These are phyloP conservation scores for Endoconidiophora polonica DNA, from an alignment of 2,329 filamentous ascomycete species.

Conservation along the genomic window DNA sequence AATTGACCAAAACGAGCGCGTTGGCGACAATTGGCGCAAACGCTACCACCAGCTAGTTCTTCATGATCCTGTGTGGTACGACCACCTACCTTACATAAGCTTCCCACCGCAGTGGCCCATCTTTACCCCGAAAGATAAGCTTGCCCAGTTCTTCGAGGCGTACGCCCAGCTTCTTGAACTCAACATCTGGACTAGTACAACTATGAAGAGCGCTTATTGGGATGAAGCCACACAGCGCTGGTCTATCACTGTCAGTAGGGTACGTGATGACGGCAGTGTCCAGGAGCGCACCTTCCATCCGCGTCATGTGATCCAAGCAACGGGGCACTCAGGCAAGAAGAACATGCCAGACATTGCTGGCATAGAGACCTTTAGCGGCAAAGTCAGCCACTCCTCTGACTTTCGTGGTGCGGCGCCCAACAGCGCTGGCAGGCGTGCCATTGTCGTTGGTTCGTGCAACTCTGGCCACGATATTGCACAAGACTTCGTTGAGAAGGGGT, in stretches of 20 bases:
- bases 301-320: conserved; percentile 48
- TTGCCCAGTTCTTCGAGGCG: conserved; percentile 50
- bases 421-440: conserved; percentile 36
- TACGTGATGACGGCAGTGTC: conserved; percentile 28
- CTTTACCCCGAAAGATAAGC: conserved; percentile 56
- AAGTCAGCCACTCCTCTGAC: conserved; percentile 44
- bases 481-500: conserved; percentile 49
- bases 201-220: conserved; percentile 31
- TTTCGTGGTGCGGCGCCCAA: conserved; percentile 35
- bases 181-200: conserved; percentile 46
- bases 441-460: conserved; percentile 53
- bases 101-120: conserved; percentile 52
- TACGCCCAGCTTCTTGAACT: conserved; percentile 51
- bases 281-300: conserved; percentile 41
- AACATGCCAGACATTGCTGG: conserved; percentile 42
- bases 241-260: conserved; percentile 37
- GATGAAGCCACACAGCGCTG: conserved; percentile 33
- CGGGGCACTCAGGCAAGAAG: conserved; percentile 51
- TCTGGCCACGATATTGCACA: conserved; percentile 54
- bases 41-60: conserved; percentile 49
- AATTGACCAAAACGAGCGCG: conserved; percentile 38
- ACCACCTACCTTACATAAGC: conserved; percentile 44
- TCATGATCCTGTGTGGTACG: conserved; percentile 48
- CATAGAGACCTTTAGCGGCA: conserved; percentile 39
- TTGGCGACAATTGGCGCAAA: conserved; percentile 49